Conservation (phyloP, 164 flowering plant species). For the Chloranthus sessilifolius region DNA sequence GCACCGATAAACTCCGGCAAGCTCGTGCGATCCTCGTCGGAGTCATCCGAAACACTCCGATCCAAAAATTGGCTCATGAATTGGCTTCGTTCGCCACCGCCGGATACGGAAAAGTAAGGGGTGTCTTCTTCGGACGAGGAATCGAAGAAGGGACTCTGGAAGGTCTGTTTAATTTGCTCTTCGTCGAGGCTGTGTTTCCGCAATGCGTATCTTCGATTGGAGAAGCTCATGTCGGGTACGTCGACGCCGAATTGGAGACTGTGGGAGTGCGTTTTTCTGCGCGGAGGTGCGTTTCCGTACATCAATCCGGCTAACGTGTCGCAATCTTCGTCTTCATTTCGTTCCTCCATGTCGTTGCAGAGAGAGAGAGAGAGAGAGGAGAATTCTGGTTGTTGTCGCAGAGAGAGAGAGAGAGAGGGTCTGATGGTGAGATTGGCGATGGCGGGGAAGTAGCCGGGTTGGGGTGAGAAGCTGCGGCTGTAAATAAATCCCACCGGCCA, state of each 20-base stretch:
- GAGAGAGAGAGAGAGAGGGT: too few species aligned
- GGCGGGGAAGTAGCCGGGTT: too few species aligned
- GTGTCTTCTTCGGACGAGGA: slow-evolving; percentile 41
- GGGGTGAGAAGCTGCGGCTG: too few species aligned
- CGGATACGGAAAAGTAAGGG: slow-evolving; percentile 16
- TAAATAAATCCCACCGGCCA: too few species aligned
- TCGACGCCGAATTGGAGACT: slow-evolving; percentile 53
- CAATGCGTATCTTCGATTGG: slow-evolving; percentile 23
- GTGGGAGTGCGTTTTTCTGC: slow-evolving; percentile 40
- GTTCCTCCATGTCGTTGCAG: neutral
- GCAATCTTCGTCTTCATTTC: neutral
- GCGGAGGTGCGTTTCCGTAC: slow-evolving; percentile 13
- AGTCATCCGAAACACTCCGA: slow-evolving; percentile 14
- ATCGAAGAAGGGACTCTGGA: slow-evolving; percentile 18
- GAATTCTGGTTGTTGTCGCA: too few species aligned
- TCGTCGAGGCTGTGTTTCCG: slow-evolving; percentile 86
- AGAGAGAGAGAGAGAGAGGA: too few species aligned
- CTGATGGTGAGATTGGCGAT: too few species aligned
- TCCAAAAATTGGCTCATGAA: slow-evolving; percentile 9
- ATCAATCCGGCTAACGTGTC: slow-evolving; percentile 26
- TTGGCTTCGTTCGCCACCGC: neutral
- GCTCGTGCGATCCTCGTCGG: slow-evolving; percentile 12
- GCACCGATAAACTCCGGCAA: slow-evolving; percentile 67
- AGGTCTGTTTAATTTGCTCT: slow-evolving; percentile 22
- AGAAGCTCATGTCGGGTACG: slow-evolving; percentile 6